Evolutionary conservation across 2,329 filamentous ascomycete genomes (phyloP), one percentile per base, ranked within the genome.

Genomic region (Aspergillus sp.): DNA sequence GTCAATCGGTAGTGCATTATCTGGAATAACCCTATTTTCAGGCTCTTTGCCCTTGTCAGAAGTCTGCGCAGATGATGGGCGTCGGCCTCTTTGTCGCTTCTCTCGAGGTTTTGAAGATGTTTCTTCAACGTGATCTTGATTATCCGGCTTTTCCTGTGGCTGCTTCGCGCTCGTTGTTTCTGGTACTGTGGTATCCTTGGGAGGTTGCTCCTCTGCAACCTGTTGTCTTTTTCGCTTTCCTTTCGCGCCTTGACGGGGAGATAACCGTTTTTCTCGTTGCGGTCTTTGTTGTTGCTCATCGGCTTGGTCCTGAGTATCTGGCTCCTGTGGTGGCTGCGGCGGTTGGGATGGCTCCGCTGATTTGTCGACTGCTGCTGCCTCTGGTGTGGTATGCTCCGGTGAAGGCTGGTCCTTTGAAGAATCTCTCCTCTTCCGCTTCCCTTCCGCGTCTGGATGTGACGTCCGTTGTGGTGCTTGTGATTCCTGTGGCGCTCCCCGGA

Each of bases 361-460:
- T 36, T 36, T 19, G 6, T 36, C 26, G 19, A 19, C 19, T 28
- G 5, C 8, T 8, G 19, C 9, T 39, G 1, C 30, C 8, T 9
- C 30, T 6, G 30, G 30, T 28, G 12, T 6, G 19, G 36, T 26
- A 8, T 8, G 7, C 8, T 39, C 36, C n/a, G 34, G n/a, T 39
- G 36, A 26, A 8, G 7, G 12, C 27, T 39, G 5, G 12, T 28
- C 26, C 7, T 39, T 8, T 8, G 36, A 7, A 9, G 42, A 35
- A 26, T 45, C 42, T 44, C 48, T 43, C 27, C 44, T 35, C 36
- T 44, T 54, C 27, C 43, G 48, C 12, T 47, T 52, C n/a, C 42
- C 36, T 12, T 46, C 48, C 4, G 41, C 36, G 27, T 7, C 19
- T 28, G 26, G 36, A 39, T 5, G 26, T 39, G 26, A 26, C 10